Percentiles rank a stretch among this genome's conserved stretches.
phyloP scores from a whole-genome alignment of 2,329 filamentous ascomycete species.

The Trichoderma simmonsii region DNA sequence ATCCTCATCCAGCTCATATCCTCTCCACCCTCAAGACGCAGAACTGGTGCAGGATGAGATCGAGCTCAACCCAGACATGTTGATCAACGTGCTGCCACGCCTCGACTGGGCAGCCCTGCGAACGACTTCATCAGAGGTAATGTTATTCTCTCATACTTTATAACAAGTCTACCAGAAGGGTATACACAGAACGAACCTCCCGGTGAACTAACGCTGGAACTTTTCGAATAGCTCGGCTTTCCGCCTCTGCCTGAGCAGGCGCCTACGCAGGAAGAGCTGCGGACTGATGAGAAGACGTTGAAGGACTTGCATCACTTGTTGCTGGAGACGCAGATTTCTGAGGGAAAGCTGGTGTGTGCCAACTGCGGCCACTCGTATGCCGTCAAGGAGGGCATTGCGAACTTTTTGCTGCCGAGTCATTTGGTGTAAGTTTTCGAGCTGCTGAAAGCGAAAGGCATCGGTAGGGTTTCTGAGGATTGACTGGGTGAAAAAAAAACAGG shows the following conservation, averaged over 20 bases:
- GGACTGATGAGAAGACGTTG: slow-evolving; percentile 65
- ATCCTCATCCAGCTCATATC: slow-evolving; percentile 73
- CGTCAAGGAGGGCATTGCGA: slow-evolving; percentile 93
- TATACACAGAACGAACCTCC: neutral
- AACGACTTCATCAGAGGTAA: slow-evolving; percentile 72
- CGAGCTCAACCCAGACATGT: slow-evolving; percentile 74
- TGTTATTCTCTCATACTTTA: slow-evolving; percentile 23
- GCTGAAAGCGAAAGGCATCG: neutral
- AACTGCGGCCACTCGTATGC: slow-evolving; percentile 92
- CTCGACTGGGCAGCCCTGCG: slow-evolving; percentile 84
- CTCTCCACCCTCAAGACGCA: slow-evolving; percentile 87
- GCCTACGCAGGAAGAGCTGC: slow-evolving; percentile 60
- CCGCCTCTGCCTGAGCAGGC: slow-evolving; percentile 65
- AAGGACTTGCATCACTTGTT: slow-evolving; percentile 77
- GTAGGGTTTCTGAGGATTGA: neutral
- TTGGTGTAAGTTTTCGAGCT: slow-evolving; percentile 54
- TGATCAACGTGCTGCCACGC: slow-evolving; percentile 80
- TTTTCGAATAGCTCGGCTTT: slow-evolving; percentile 66
- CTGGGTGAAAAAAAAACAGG: neutral
- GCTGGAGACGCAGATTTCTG: slow-evolving; percentile 83
- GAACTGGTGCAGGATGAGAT: slow-evolving; percentile 86
- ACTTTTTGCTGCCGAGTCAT: slow-evolving; percentile 91
- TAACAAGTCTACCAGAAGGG: neutral
- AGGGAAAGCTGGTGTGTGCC: slow-evolving; percentile 85
- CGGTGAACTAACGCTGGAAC: neutral